phyloP scores from a whole-genome alignment of 2,329 filamentous ascomycete species.

The Cladosporium oxysporum region DNA sequence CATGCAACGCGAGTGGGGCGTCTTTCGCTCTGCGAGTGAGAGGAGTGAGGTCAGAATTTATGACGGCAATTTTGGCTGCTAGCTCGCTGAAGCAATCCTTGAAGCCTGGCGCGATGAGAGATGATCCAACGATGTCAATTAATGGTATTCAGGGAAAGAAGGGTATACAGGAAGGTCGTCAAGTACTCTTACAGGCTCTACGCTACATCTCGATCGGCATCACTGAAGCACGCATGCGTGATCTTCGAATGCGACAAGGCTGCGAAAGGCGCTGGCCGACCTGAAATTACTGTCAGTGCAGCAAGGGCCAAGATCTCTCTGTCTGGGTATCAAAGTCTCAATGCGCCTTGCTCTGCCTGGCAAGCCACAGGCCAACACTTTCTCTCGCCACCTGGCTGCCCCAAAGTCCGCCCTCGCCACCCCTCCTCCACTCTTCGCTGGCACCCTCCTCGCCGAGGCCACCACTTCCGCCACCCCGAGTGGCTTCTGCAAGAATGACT shows the following conservation, averaged over 20 bases:
- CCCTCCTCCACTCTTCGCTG: slow-evolving; percentile 69
- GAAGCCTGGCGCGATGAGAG: background rate
- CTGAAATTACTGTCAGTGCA: background rate
- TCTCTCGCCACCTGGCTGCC: slow-evolving; percentile 62
- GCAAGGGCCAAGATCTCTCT: background rate
- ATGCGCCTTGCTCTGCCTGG: slow-evolving; percentile 22
- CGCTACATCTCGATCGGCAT: background rate
- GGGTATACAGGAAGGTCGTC: background rate
- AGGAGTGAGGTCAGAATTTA: background rate
- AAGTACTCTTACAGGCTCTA: slow-evolving; percentile 8
- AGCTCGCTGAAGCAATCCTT: background rate
- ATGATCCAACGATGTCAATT: background rate
- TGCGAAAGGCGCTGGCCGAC: background rate
- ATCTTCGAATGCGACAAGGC: background rate
- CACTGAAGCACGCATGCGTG: background rate
- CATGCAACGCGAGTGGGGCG: background rate
- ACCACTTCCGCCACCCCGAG: slow-evolving; percentile 48
- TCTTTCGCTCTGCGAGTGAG: background rate
- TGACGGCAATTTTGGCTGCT: background rate
- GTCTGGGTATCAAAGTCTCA: slow-evolving; percentile 8
- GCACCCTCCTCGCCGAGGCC: slow-evolving; percentile 52
- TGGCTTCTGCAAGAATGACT: slow-evolving; percentile 79
- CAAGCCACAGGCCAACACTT: slow-evolving; percentile 62
- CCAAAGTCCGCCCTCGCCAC: slow-evolving; percentile 64
- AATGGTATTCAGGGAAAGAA: background rate